Conservation (phyloP, 768 basidiomycete species). For the Phylloporus arenicola region DNA sequence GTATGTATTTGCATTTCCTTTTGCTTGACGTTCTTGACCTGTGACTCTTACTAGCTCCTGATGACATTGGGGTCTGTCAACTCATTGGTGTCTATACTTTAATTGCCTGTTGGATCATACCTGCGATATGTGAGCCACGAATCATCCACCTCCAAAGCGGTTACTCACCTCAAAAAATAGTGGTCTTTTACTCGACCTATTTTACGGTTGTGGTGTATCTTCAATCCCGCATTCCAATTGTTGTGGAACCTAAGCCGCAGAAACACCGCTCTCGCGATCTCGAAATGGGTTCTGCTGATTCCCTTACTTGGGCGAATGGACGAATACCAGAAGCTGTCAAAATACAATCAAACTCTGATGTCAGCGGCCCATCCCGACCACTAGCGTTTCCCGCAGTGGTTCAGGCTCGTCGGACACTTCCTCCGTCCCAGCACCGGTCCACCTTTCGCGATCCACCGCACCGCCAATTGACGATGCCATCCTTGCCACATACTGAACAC, state of each 20-base stretch:
- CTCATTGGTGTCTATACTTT: conserved; percentile 45
- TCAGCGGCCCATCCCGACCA: neutral
- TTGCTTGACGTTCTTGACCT: neutral
- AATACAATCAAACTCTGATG: neutral
- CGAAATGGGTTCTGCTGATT: conserved; percentile 14
- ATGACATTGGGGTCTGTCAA: conserved; percentile 42
- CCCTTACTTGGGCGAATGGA: conserved; percentile 3
- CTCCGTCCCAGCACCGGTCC: conserved; percentile 2
- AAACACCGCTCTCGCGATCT: conserved; percentile 8
- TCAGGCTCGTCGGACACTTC: conserved; percentile 5
- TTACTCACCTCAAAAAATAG: conserved; percentile 26
- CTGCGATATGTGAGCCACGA: conserved; percentile 41
- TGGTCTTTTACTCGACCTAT: conserved; percentile 39
- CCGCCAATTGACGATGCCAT: conserved; percentile 12
- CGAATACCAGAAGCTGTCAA: conserved; percentile 1
- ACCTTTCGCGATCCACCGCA: neutral
- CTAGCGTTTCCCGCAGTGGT: conserved; percentile 8
- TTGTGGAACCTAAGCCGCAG: conserved; percentile 8
- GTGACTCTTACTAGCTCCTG: conserved; percentile 28
- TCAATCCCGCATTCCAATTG: conserved; percentile 24
- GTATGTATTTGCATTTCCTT: conserved; percentile 25
- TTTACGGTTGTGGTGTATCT: conserved; percentile 37
- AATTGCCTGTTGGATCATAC: conserved; percentile 49
- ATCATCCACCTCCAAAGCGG: neutral
- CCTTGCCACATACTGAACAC: neutral